A percentile compares a stretch with the other conserved stretches of the same genome.
phyloP scores from a whole-genome alignment of 1,284 basidiomycete species.

The Pseudozyma flocculosa region DNA sequence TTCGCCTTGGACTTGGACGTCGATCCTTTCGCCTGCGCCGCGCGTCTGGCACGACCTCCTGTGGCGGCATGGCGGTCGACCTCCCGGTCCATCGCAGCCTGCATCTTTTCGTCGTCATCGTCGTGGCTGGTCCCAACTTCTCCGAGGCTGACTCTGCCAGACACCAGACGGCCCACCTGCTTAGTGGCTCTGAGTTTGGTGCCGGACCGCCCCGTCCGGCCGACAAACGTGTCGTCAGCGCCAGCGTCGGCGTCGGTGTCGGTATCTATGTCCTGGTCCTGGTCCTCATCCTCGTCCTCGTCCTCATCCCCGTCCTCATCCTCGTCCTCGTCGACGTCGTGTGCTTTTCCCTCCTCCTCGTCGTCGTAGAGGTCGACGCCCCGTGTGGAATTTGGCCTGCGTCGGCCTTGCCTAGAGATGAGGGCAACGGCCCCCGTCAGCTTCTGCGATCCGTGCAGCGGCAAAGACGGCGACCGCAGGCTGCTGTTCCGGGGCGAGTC shows the following conservation, averaged over 20 bases:
- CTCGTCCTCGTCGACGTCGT: constrained; percentile 5
- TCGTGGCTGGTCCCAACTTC: too few species aligned
- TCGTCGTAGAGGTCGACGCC: constrained; percentile 11
- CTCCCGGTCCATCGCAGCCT: constrained; percentile 6
- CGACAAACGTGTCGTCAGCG: constrained; percentile 28
- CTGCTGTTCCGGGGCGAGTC: constrained; percentile 1
- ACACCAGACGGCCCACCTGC: constrained; percentile 31
- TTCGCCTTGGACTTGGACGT: background rate
- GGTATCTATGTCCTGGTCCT: background rate
- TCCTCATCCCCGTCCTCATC: constrained; percentile 5
- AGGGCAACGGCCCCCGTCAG: constrained; percentile 21
- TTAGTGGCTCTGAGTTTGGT: too few species aligned
- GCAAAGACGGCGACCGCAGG: constrained; percentile 9
- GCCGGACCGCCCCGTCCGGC: background rate
- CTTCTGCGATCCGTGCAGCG: constrained; percentile 1
- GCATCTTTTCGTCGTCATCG: constrained; percentile 3
- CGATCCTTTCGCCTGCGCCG: too few species aligned
- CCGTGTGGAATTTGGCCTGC: constrained; percentile 7
- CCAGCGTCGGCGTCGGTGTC: constrained; percentile 6
- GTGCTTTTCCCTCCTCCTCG: too few species aligned
- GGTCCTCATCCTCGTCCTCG: constrained; percentile 8
- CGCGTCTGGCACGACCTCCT: too few species aligned
- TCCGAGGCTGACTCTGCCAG: too few species aligned
- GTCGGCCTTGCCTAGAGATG: constrained; percentile 26
- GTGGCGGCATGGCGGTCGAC: too few species aligned